Percentiles rank a stretch among this genome's conserved stretches.
These are phyloP conservation scores for Blastobotrys attinorum DNA, from an alignment of 805 yeast species.

Conservation along the genomic window DNA sequence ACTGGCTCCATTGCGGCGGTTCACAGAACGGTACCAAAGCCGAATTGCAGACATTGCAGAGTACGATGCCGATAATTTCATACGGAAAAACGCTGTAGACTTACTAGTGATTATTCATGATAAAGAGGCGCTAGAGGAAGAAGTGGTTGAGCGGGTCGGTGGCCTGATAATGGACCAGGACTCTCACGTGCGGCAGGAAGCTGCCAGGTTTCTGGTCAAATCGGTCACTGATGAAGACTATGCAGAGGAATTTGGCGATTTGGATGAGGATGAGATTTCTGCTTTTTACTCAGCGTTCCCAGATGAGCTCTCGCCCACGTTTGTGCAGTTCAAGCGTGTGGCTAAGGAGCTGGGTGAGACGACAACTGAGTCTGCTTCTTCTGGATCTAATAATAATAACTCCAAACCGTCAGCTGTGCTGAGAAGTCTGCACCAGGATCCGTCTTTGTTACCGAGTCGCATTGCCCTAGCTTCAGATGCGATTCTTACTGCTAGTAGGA, in stretches of 20 bases:
- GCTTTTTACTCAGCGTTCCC: background rate
- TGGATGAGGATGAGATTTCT: background rate
- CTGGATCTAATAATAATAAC: no score
- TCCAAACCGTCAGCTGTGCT: background rate
- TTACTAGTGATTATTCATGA: slow-evolving; percentile 43
- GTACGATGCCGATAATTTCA: slow-evolving; percentile 47
- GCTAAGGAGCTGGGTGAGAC: background rate
- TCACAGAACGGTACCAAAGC: slow-evolving; percentile 63
- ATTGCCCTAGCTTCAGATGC: slow-evolving; percentile 9
- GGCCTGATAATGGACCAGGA: slow-evolving; percentile 34
- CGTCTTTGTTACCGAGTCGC: background rate
- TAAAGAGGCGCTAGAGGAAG: slow-evolving; percentile 47
- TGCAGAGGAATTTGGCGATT: background rate
- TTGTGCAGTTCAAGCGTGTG: background rate
- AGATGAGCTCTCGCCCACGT: background rate
- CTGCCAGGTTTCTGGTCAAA: slow-evolving; percentile 40
- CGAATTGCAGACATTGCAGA: slow-evolving; percentile 59
- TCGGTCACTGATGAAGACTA: background rate
- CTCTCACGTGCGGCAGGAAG: slow-evolving; percentile 34
- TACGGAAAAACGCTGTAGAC: slow-evolving; percentile 43
- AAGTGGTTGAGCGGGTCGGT: slow-evolving; percentile 41
- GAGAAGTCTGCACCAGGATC: background rate
- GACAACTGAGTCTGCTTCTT: background rate
- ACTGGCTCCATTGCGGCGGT: slow-evolving; percentile 64
- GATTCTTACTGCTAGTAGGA: slow-evolving; percentile 6